phyloP scores from a whole-genome alignment of 306 rosid genomes.

The Crotalaria pallida region DNA sequence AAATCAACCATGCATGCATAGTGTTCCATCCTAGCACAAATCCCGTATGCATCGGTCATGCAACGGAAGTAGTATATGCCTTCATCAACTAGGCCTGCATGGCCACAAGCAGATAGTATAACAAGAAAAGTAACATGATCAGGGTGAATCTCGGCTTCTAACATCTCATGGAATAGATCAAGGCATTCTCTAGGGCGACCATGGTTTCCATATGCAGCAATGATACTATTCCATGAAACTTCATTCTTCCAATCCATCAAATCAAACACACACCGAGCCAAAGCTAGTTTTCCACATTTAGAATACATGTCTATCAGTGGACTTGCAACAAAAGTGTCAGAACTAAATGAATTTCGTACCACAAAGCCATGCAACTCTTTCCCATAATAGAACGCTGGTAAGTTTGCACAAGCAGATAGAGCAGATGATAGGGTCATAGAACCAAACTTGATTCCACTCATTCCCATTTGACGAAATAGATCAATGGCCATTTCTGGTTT shows the following conservation, averaged over 20 bases:
- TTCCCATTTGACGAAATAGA: slow-evolving; percentile 67
- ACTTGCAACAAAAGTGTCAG: slow-evolving; percentile 55
- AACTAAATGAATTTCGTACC: slow-evolving; percentile 39
- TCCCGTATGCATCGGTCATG: slow-evolving; percentile 58
- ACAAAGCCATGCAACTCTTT: slow-evolving; percentile 65
- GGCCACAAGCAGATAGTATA: slow-evolving; percentile 80
- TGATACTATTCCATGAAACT: slow-evolving; percentile 82
- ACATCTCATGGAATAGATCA: slow-evolving; percentile 50
- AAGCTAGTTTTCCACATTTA: slow-evolving; percentile 69
- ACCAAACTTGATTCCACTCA: slow-evolving; percentile 45
- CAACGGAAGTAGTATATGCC: slow-evolving; percentile 52
- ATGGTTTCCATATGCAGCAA: slow-evolving; percentile 74
- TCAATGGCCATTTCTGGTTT: slow-evolving; percentile 61
- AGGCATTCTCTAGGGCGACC: slow-evolving; percentile 53
- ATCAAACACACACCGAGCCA: slow-evolving; percentile 55
- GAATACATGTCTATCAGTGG: slow-evolving; percentile 77
- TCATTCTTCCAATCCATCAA: slow-evolving; percentile 58
- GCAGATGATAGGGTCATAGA: slow-evolving; percentile 59
- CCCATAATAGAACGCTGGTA: slow-evolving; percentile 62
- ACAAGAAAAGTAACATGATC: slow-evolving; percentile 84
- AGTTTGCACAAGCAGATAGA: slow-evolving; percentile 66
- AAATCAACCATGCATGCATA: slow-evolving; percentile 76
- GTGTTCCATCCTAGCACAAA: slow-evolving; percentile 68
- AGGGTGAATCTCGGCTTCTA: slow-evolving; percentile 49
- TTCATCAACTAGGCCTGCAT: slow-evolving; percentile 58